Base-by-base conservation (phyloP, 2,329 filamentous ascomycete species). In the Botrytis sinoallii region DNA sequence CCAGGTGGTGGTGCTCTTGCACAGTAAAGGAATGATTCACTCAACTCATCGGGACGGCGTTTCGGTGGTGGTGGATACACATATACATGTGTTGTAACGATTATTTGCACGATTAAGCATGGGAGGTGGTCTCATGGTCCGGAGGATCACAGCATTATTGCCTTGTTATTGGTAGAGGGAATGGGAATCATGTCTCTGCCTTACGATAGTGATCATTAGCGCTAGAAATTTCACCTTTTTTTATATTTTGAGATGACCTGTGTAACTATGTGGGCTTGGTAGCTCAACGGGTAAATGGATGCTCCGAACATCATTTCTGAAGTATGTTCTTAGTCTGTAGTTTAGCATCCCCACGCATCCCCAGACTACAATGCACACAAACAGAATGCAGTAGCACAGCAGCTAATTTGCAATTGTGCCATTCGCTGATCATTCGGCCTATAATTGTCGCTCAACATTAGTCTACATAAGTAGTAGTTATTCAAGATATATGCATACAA, bases 1-100 rank as follows among this genome's bases (percentile, higher is more conserved):
- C 75, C 77, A 20, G 70, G 70, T 29, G 79, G 79, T 22, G 79
- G 79, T 35, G 77, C 75, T 25, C 73, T 80, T n/a, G 79, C 78
- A 40, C 78, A 73, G 9, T 67, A 68, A 25, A 52, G 61, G 35
- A 65, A 55, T 55, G 20, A 67, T 72, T 71, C 68, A 75, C 71
- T 75, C 74, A 40, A 57, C 74, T 76, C 75, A 75, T 75, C 64
- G 42, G 71, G 59, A 71, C 72, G 75, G 75, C 72, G 72, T 76
- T 74, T 55, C 63, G 73, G 71, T 65, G 60, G 46, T 66, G 52
- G 52, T 69, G 71, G 29, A 64, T 70, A 60, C 71, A 67, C 42
- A 61, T 59, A 18, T 52, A 52, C 35, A 73, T 68, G 46, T 57
- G 71, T 70, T 40, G 48, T 40, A 52, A 55, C 61, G 65, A 57